phyloP scores from a whole-genome alignment of 2,329 filamentous ascomycete genomes.

The Cladosporium sphaerospermum region DNA sequence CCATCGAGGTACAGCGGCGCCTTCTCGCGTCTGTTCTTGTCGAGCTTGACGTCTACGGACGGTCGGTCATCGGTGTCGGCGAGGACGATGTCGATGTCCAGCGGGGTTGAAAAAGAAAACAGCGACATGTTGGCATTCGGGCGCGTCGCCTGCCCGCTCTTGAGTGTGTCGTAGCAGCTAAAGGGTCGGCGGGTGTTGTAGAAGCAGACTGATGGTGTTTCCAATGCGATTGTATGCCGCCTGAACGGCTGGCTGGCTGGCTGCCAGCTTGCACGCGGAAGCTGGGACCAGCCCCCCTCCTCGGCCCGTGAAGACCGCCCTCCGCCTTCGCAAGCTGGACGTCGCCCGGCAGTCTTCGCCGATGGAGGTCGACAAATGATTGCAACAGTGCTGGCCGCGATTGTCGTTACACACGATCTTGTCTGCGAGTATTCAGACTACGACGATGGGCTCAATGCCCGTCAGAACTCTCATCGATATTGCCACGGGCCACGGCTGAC shows the following conservation, averaged over 20 bases:
- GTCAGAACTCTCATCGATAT: no score
- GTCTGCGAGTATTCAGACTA: no score
- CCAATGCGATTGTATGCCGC: not conserved
- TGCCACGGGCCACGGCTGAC: no score
- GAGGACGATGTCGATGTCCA: constrained; percentile 98
- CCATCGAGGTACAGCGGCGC: constrained; percentile 96
- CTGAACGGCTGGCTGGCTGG: not conserved
- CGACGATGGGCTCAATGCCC: no score
- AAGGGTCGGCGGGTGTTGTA: not conserved
- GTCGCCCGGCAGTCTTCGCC: no score
- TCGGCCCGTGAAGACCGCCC: not conserved
- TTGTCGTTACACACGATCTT: no score
- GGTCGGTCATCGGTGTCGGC: constrained; percentile 90
- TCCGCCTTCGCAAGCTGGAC: no score
- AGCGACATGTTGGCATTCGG: constrained; percentile 65
- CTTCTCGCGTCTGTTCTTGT: constrained; percentile 96
- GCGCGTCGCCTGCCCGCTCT: constrained; percentile 8
- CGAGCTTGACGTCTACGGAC: constrained; percentile 95
- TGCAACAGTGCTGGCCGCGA: no score
- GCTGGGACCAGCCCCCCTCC: not conserved
- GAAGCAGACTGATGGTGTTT: not conserved
- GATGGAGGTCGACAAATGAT: no score
- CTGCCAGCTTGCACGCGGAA: not conserved
- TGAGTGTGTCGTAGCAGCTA: not conserved
- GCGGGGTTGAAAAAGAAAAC: constrained; percentile 88